Percentiles rank a stretch among this genome's conserved stretches.
Evolutionary conservation across 352 stramenopile genomes (phyloP).

Genomic region (Phytopythium boreale): DNA sequence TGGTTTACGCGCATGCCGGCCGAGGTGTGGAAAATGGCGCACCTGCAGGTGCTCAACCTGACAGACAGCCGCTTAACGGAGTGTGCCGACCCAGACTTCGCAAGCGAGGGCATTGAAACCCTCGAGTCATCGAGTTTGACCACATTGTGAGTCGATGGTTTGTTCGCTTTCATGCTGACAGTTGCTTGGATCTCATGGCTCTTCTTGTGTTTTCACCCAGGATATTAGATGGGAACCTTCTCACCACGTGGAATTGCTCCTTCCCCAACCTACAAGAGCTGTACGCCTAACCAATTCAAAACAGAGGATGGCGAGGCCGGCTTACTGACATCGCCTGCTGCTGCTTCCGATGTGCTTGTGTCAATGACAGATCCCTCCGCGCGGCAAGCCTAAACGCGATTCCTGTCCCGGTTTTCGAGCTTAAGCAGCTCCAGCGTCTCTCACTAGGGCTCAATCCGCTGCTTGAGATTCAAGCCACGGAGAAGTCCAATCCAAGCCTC

Average conservation of each 20-base stretch:
- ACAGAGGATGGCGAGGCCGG: neutral
- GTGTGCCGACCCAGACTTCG: conserved; percentile 14
- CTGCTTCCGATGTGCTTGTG: neutral
- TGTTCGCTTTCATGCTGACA: neutral
- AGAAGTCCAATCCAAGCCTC: conserved; percentile 14
- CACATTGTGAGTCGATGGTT: conserved; percentile 10
- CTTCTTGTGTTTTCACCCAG: conserved; percentile 3
- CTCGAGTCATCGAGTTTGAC: conserved; percentile 10
- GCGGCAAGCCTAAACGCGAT: conserved; percentile 11
- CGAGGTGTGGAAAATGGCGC: conserved; percentile 27
- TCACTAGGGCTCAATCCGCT: conserved; percentile 19
- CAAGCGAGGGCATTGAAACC: neutral
- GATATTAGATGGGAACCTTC: conserved; percentile 21
- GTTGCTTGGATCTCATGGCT: neutral
- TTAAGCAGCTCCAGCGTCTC: conserved; percentile 14
- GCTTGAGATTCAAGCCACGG: conserved; percentile 9
- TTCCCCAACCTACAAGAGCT: conserved; percentile 17
- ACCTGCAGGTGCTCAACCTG: conserved; percentile 23
- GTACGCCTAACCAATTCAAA: conserved; percentile 8
- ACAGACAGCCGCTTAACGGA: conserved; percentile 20
- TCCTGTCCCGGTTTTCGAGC: conserved; percentile 13
- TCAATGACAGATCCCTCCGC: neutral
- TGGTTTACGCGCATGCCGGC: conserved; percentile 18
- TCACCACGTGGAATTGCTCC: conserved; percentile 12
- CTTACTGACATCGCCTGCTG: neutral